Base-by-base conservation (phyloP, 225 moss, liverwort and hornwort genomes). In the Ulota crispa region DNA sequence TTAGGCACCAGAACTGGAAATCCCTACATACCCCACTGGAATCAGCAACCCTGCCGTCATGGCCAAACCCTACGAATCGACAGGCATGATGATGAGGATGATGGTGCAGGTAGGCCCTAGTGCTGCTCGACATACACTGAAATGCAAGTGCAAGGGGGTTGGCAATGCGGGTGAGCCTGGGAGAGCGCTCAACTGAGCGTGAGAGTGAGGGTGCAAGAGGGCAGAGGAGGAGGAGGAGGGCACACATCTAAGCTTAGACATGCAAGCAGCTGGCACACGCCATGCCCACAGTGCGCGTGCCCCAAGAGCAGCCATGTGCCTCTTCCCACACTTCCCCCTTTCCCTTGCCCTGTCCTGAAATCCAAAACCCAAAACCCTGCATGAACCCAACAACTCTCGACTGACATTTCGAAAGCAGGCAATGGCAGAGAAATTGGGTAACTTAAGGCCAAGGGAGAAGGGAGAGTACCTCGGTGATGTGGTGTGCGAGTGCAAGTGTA, bases 241-340 rank as follows among this genome's bases (percentile, higher is more conserved):
- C 77, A 81, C 56, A 81, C 30, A 70, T 70, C 79, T 75, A n/a
- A n/a, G n/a, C n/a, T n/a, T n/a, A 85, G 60, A 82, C 64, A 82
- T 2, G 50, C 42, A 75, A 74, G 71, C 78, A 45, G 45, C 45
- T 45, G 70, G 72, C 65, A 45, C 72, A 73, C 86, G 82, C 61
- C 45, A 45, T 45, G 55, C 63, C 26, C 27, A 67, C 60, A 85
- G 60, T 53, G 82, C 85, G 47, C 85, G 82, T 72, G 67, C 82
- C 66, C 81, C 75, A 12, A 3, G 13, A 12, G 13, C 2, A 71
- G 31, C 45, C 85, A 85, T 82, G 76, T 57, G 73, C 31, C 42
- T 20, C 37, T 45, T 47, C 16, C 50, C 50, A 13, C 45, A 12
- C 13, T 45, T 14, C 45, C 6, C 50, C 14, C 47, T 4, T 3